Conservation (phyloP, 2,329 filamentous ascomycete genomes). For the Lasiodiplodia hormozganensis region DNA sequence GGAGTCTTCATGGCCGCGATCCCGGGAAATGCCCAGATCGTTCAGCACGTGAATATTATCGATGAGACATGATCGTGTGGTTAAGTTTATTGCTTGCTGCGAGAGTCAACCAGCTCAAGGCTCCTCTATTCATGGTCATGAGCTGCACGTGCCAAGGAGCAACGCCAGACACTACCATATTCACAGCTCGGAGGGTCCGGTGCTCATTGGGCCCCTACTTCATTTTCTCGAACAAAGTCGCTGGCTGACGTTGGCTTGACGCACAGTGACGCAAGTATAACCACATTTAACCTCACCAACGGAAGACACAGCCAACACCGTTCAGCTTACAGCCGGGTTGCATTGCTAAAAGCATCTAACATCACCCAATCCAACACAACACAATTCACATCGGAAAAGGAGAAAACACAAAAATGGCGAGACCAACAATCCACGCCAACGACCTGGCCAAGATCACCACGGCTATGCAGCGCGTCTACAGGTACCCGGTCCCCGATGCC, state of each 20-base stretch:
- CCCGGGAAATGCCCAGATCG: too few relatives aligned
- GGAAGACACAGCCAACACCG: too few relatives aligned
- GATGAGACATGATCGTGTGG: too few relatives aligned
- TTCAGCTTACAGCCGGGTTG: background rate
- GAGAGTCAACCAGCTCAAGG: too few relatives aligned
- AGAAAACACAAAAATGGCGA: background rate
- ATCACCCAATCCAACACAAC: background rate
- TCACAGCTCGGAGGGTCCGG: too few relatives aligned
- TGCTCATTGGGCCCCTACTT: background rate
- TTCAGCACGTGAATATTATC: too few relatives aligned
- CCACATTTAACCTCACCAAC: background rate
- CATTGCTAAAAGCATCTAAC: background rate
- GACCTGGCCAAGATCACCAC: conserved; percentile 20
- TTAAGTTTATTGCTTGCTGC: too few relatives aligned
- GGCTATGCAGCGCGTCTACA: conserved; percentile 51
- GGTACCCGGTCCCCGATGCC: conserved; percentile 31
- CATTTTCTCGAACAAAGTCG: background rate
- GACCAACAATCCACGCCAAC: background rate
- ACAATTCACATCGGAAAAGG: background rate
- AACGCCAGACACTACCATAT: too few relatives aligned
- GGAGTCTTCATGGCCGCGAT: too few relatives aligned
- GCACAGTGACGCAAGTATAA: conserved; percentile 12
- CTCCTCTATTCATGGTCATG: too few relatives aligned
- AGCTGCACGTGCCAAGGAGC: too few relatives aligned
- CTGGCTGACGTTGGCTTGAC: conserved; percentile 2